phyloP scores from a whole-genome alignment of 2,329 filamentous ascomycete genomes.

The Colletotrichum sublineola region DNA sequence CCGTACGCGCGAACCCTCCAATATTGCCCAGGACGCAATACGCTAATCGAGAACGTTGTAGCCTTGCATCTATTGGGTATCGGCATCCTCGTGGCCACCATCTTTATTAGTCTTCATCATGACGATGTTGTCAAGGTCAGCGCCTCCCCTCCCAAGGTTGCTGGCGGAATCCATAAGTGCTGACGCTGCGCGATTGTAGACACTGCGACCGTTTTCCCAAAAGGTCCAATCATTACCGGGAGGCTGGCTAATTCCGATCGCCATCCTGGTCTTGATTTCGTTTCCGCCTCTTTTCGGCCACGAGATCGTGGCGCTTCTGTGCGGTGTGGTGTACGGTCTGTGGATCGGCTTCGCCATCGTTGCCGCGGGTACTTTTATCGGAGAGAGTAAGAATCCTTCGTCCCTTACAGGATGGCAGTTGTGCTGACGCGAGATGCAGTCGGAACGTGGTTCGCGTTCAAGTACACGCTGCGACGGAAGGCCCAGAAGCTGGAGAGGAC shows the following conservation, averaged over 20 bases:
- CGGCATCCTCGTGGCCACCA: slow-evolving; percentile 48
- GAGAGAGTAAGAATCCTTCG: slow-evolving; percentile 46
- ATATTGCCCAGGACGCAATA: neutral
- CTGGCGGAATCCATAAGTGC: neutral
- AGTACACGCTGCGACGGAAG: slow-evolving; percentile 52
- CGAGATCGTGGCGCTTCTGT: slow-evolving; percentile 57
- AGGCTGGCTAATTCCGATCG: slow-evolving; percentile 57
- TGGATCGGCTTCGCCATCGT: slow-evolving; percentile 58
- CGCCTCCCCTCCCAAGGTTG: neutral
- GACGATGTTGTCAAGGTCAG: slow-evolving; percentile 53
- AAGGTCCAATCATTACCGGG: slow-evolving; percentile 54
- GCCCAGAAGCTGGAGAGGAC: slow-evolving; percentile 55
- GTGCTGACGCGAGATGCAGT: slow-evolving; percentile 38
- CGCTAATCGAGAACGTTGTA: neutral
- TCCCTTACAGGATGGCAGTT: too few relatives aligned
- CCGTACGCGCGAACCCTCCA: slow-evolving; percentile 28
- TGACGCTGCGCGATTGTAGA: neutral
- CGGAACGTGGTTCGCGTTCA: slow-evolving; percentile 58
- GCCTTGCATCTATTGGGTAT: slow-evolving; percentile 49
- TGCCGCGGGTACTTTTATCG: slow-evolving; percentile 56
- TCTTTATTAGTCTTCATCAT: slow-evolving; percentile 54
- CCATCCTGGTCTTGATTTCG: slow-evolving; percentile 55
- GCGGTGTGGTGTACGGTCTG: slow-evolving; percentile 57
- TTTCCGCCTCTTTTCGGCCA: slow-evolving; percentile 59
- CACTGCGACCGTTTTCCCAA: slow-evolving; percentile 53